Evolutionary conservation across 2,329 filamentous ascomycete species (phyloP).

Genomic region (Colletotrichum liaoningense): DNA sequence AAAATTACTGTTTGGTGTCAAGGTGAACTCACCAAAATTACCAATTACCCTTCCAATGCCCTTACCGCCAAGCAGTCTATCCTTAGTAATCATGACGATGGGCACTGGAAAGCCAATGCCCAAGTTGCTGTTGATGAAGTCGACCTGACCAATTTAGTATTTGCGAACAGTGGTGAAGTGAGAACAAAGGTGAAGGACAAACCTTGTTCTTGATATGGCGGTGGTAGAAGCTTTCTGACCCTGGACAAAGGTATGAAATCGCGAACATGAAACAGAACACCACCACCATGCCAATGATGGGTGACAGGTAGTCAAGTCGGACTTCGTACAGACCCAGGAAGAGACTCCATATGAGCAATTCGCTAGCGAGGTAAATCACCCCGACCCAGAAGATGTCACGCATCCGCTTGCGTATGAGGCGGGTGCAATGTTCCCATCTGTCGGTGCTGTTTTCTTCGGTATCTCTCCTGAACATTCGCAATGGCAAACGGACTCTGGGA

Average conservation of each 20-base stretch:
- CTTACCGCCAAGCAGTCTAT: constrained; percentile 43
- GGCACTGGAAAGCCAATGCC: constrained; percentile 63
- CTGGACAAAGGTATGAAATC: constrained; percentile 34
- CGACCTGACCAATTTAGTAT: constrained; percentile 49
- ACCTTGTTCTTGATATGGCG: constrained; percentile 49
- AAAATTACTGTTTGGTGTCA: neutral
- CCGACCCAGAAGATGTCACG: constrained; percentile 47
- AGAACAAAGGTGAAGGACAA: neutral
- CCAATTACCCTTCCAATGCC: constrained; percentile 56
- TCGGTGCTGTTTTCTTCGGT: neutral
- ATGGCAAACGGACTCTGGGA: neutral
- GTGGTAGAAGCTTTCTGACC: constrained; percentile 43
- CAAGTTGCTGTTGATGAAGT: constrained; percentile 63
- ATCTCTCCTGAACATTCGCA: constrained; percentile 22
- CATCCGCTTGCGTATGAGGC: neutral
- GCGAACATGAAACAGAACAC: constrained; percentile 50
- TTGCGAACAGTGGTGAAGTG: neutral
- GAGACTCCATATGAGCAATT: constrained; percentile 59
- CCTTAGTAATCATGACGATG: constrained; percentile 57
- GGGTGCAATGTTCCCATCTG: neutral
- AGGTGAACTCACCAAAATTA: constrained; percentile 55
- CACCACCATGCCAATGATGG: constrained; percentile 60
- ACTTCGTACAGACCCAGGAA: constrained; percentile 47
- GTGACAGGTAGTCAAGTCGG: constrained; percentile 56
- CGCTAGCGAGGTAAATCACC: constrained; percentile 52